Percentiles rank a stretch among this genome's conserved stretches.
These are phyloP conservation scores for Cerrena zonata DNA, from an alignment of 1,284 basidiomycete genomes.

Conservation along the genomic window DNA sequence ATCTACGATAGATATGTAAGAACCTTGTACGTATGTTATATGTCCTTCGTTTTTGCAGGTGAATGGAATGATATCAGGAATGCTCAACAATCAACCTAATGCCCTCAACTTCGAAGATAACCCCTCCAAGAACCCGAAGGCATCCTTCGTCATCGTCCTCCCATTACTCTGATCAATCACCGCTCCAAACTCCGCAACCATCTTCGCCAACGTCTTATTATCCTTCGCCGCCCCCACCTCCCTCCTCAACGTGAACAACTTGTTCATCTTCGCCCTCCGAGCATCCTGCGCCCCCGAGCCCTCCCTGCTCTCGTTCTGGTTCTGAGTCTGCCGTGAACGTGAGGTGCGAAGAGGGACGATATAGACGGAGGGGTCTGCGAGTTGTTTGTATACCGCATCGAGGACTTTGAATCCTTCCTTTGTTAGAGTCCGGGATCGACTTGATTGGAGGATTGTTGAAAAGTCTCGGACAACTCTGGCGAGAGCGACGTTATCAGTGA, in stretches of 20 bases:
- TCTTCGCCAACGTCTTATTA: constrained; percentile 51
- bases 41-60: too few species aligned
- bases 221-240: constrained; percentile 46
- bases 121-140: constrained; percentile 62
- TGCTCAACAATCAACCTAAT: constrained; percentile 4
- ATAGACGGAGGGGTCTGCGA: constrained; percentile 59
- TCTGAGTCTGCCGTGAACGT: constrained; percentile 34
- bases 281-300: constrained; percentile 28
- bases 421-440: constrained; percentile 59
- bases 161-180: constrained; percentile 61
- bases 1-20: not conserved
- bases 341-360: constrained; percentile 45
- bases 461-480: constrained; percentile 54
- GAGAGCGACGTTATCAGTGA: constrained; percentile 49
- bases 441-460: constrained; percentile 50
- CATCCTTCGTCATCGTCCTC: constrained; percentile 69
- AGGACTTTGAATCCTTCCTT: constrained; percentile 67
- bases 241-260: constrained; percentile 48
- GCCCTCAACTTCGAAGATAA: constrained; percentile 45
- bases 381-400: constrained; percentile 60
- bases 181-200: constrained; percentile 62
- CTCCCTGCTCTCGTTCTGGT: constrained; percentile 22
- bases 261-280: constrained; percentile 44
- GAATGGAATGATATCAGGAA: not conserved
- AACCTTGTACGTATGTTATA: too few species aligned